These are phyloP conservation scores for Podila epigama DNA, from an alignment of 192 early-diverging fungal species.

Conservation along the genomic window DNA sequence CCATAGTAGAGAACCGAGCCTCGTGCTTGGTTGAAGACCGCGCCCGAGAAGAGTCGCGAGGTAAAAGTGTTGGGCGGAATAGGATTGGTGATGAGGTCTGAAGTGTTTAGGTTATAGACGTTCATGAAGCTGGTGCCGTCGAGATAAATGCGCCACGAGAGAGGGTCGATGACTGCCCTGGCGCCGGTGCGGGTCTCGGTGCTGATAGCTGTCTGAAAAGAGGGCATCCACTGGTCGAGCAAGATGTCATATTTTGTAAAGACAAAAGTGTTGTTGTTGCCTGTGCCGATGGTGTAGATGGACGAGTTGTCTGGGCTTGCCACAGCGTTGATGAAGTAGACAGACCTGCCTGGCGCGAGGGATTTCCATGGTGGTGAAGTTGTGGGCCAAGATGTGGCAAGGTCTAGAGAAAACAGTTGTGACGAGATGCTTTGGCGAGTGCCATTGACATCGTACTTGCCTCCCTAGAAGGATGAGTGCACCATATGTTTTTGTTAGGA, in stretches of 20 bases:
- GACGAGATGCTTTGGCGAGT: background rate
- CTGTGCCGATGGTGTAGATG: background rate
- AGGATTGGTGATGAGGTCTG: background rate
- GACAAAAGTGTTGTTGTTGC: background rate
- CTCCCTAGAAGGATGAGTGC: background rate
- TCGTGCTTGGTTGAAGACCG: conserved; percentile 6
- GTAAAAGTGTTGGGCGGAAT: conserved; percentile 8
- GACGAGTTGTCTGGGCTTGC: conserved; percentile 19
- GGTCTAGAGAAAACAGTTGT: conserved; percentile 23
- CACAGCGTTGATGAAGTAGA: conserved; percentile 1
- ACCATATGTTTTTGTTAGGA: background rate
- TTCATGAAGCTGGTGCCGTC: conserved; percentile 11
- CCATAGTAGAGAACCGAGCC: conserved; percentile 33
- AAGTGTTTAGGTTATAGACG: background rate
- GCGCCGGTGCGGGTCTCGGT: conserved; percentile 16
- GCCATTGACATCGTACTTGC: conserved; percentile 1
- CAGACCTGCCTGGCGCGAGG: background rate
- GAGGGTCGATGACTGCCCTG: conserved; percentile 16
- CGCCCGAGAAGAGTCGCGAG: conserved; percentile 13
- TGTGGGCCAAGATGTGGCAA: conserved; percentile 8
- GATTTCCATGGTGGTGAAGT: conserved; percentile 6
- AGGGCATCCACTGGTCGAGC: conserved; percentile 7
- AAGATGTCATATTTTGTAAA: conserved; percentile 3
- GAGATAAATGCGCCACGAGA: conserved; percentile 5
- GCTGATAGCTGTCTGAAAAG: background rate